A percentile compares a stretch with the other conserved stretches of the same genome.
phyloP scores from a whole-genome alignment of 1,139 yeast genomes.

The Zygoascus hellenicus region DNA sequence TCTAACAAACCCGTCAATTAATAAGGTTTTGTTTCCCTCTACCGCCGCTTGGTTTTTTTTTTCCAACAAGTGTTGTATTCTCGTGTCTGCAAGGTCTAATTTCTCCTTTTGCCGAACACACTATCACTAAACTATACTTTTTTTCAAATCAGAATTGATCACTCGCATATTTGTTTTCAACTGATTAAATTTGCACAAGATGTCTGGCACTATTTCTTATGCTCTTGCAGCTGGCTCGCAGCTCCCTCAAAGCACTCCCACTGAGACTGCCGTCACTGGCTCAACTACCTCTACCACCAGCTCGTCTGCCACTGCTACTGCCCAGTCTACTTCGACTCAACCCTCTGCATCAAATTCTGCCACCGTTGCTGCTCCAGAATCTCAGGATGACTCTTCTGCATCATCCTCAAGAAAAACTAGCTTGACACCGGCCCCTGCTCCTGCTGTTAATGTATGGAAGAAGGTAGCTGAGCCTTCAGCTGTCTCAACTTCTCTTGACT shows the following conservation, averaged over 20 bases:
- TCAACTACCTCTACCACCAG: constrained; percentile 3
- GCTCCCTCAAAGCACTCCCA: not conserved
- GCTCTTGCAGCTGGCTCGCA: constrained; percentile 29
- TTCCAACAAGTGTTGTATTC: too few species aligned
- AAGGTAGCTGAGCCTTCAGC: constrained; percentile 15
- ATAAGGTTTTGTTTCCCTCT: too few species aligned
- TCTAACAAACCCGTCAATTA: too few species aligned
- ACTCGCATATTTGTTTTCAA: too few species aligned
- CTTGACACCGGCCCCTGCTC: constrained; percentile 42
- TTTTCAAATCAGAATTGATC: too few species aligned
- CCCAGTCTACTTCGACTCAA: constrained; percentile 13
- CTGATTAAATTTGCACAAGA: constrained; percentile 8
- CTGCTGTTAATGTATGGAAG: constrained; percentile 39
- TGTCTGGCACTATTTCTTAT: constrained; percentile 29
- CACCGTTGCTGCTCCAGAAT: constrained; percentile 11
- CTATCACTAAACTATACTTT: too few species aligned
- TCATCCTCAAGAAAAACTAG: constrained; percentile 20
- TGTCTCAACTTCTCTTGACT: constrained; percentile 32
- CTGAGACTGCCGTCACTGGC: constrained; percentile 2
- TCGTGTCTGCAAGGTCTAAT: too few species aligned
- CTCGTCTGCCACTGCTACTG: constrained; percentile 3
- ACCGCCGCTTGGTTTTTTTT: too few species aligned
- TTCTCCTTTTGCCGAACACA: too few species aligned
- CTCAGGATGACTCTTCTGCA: constrained; percentile 17
- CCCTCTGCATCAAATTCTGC: constrained; percentile 21